phyloP scores from a whole-genome alignment of 352 stramenopile species.

The Hyaloperonospora brassicae region DNA sequence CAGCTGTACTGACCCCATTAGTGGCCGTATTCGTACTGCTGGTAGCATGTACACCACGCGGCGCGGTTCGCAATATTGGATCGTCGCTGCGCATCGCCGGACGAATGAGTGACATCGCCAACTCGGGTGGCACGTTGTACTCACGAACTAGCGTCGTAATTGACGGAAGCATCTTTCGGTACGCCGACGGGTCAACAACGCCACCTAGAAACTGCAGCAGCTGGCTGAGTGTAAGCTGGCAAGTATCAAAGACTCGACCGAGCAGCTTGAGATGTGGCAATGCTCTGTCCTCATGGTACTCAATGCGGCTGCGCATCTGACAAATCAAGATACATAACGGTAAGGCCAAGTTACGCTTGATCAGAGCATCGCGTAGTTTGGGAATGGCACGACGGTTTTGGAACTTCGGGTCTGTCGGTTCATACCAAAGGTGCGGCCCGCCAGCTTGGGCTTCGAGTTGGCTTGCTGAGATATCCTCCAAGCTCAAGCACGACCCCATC shows the following conservation, averaged over 20 bases:
- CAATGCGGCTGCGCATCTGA: conserved; percentile 79
- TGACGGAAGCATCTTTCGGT: conserved; percentile 65
- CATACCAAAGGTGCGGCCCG: conserved; percentile 69
- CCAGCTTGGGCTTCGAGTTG: conserved; percentile 80
- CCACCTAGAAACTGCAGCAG: conserved; percentile 79
- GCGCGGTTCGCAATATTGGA: conserved; percentile 47
- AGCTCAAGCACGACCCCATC: conserved; percentile 81
- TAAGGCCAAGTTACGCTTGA: conserved; percentile 71
- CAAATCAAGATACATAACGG: conserved; percentile 76
- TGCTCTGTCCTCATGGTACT: conserved; percentile 55
- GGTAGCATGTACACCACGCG: conserved; percentile 51
- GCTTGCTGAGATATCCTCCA: conserved; percentile 79
- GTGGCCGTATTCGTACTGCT: conserved; percentile 24
- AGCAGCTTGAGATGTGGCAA: conserved; percentile 71
- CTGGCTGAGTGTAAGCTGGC: conserved; percentile 79
- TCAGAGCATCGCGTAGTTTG: conserved; percentile 69
- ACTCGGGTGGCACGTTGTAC: conserved; percentile 63
- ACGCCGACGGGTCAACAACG: conserved; percentile 60
- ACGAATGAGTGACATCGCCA: conserved; percentile 72
- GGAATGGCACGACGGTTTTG: conserved; percentile 80
- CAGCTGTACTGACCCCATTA: conserved; percentile 9
- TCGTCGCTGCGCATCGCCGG: conserved; percentile 76
- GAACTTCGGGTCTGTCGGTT: conserved; percentile 69
- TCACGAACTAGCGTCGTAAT: conserved; percentile 55
- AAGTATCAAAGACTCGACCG: conserved; percentile 74